Conservation (phyloP, 148 eudicot genomes). For the Linanthus parryae region DNA sequence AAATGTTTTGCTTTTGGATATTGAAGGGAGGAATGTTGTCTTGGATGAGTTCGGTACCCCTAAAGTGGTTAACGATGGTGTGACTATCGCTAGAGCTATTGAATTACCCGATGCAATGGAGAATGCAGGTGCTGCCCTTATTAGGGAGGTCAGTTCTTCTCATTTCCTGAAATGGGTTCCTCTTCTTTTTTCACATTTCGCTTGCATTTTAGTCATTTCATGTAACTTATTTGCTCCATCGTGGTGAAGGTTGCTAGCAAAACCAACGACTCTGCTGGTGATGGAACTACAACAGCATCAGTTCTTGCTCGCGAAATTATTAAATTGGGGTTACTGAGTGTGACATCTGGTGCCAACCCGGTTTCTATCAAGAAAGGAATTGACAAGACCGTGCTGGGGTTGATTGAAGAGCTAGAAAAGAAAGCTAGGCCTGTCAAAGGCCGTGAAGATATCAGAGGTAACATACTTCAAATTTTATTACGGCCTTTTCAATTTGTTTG, state of each 20-base stretch:
- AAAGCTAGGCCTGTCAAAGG: slow-evolving; percentile 90
- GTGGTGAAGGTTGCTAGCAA: slow-evolving; percentile 76
- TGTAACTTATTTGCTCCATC: neutral
- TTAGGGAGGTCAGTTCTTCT: slow-evolving; percentile 60
- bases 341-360: slow-evolving; percentile 96
- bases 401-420: slow-evolving; percentile 77
- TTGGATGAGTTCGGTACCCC: slow-evolving; percentile 90
- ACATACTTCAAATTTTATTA: neutral
- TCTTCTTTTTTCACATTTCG: neutral
- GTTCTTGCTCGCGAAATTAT: slow-evolving; percentile 95
- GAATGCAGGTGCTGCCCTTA: slow-evolving; percentile 95
- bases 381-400: slow-evolving; percentile 80
- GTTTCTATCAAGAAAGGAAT: slow-evolving; percentile 92
- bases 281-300: slow-evolving; percentile 95
- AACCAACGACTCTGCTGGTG: slow-evolving; percentile 98
- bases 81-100: slow-evolving; percentile 94
- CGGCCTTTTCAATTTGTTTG: too few relatives aligned
- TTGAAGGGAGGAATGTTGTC: slow-evolving; percentile 89
- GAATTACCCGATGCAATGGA: slow-evolving; percentile 97
- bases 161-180: neutral
- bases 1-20: neutral
- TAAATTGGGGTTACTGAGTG: slow-evolving; percentile 71
- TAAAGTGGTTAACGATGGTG: slow-evolving; percentile 94
- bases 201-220: neutral
- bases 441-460: slow-evolving; percentile 90